These are phyloP conservation scores for Lactarius quietus DNA, from an alignment of 768 basidiomycete genomes.

Conservation along the genomic window DNA sequence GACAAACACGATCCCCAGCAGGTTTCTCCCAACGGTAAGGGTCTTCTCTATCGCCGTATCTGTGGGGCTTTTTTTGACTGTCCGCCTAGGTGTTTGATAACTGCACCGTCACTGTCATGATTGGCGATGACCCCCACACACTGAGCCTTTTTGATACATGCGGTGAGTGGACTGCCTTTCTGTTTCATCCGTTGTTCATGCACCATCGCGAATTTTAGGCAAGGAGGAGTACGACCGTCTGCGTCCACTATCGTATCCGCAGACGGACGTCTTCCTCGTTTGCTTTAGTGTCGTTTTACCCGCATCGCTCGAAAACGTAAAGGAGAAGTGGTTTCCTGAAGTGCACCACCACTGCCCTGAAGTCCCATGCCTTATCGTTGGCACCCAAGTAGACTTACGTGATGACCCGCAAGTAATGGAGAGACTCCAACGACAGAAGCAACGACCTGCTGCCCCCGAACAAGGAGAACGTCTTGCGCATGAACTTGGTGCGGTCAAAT, in stretches of 20 bases:
- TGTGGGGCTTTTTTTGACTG: conserved; percentile 24
- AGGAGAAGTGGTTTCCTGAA: conserved; percentile 99
- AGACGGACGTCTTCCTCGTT: conserved; percentile 99
- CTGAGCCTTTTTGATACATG: conserved; percentile 98
- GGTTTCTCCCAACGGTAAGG: conserved; percentile 94
- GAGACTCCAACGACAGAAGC: conserved; percentile 95
- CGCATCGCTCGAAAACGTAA: conserved; percentile 99
- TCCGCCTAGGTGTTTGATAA: conserved; percentile 84
- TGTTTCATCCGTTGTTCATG: conserved; percentile 19
- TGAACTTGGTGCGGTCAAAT: conserved; percentile 97
- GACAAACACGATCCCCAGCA: conserved; percentile 97
- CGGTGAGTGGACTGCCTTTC: conserved; percentile 51
- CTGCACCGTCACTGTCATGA: conserved; percentile 99
- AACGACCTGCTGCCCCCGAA: conserved; percentile 83
- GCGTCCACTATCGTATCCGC: conserved; percentile 97
- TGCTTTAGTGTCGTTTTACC: conserved; percentile 99
- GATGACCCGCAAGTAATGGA: conserved; percentile 92
- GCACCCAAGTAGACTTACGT: conserved; percentile 95
- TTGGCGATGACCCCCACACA: conserved; percentile 99
- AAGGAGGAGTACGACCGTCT: conserved; percentile 99
- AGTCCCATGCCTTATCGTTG: conserved; percentile 98
- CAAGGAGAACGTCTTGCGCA: conserved; percentile 93
- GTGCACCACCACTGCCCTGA: conserved; percentile 99
- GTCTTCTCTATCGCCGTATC: conserved; percentile 34
- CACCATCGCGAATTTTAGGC: conserved; percentile 44